These are phyloP conservation scores for Nannochloropsis salina DNA, from an alignment of 108 stramenopile species.

Conservation along the genomic window DNA sequence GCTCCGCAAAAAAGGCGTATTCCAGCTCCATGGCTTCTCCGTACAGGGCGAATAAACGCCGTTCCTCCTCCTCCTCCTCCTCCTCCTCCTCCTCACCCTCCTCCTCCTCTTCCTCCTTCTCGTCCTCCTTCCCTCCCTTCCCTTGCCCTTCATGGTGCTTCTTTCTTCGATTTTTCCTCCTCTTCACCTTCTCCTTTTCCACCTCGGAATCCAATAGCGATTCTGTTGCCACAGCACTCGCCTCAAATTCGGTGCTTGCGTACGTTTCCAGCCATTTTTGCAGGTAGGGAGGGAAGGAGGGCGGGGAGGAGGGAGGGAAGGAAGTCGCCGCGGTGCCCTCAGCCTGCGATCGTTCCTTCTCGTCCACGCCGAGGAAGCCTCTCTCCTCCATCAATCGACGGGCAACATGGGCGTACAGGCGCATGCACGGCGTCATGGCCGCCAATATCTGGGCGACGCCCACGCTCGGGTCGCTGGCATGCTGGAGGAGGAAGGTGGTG, in stretches of 20 bases:
- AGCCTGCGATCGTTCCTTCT: background rate
- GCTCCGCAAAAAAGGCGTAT: background rate
- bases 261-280: background rate
- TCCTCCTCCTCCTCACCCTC: background rate
- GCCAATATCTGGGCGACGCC: slow-evolving; percentile 31
- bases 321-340: background rate
- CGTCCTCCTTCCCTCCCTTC: background rate
- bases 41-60: slow-evolving; percentile 1
- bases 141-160: background rate
- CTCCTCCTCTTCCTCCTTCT: slow-evolving; percentile 18
- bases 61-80: background rate
- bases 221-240: background rate
- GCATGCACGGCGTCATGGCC: slow-evolving; percentile 49
- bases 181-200: background rate
- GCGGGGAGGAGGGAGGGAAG: background rate
- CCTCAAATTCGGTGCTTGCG: background rate
- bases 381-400: slow-evolving; percentile 5
- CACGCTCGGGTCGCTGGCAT: background rate
- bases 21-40: background rate
- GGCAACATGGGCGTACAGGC: slow-evolving; percentile 47
- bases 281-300: slow-evolving; percentile 1
- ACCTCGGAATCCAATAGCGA: background rate
- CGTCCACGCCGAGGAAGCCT: background rate
- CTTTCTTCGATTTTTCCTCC: background rate
- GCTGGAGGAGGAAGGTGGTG: background rate